Percentiles rank a stretch among this genome's conserved stretches.
phyloP scores from a whole-genome alignment of 2,329 filamentous ascomycete genomes.

The Ophiostoma piceae region DNA sequence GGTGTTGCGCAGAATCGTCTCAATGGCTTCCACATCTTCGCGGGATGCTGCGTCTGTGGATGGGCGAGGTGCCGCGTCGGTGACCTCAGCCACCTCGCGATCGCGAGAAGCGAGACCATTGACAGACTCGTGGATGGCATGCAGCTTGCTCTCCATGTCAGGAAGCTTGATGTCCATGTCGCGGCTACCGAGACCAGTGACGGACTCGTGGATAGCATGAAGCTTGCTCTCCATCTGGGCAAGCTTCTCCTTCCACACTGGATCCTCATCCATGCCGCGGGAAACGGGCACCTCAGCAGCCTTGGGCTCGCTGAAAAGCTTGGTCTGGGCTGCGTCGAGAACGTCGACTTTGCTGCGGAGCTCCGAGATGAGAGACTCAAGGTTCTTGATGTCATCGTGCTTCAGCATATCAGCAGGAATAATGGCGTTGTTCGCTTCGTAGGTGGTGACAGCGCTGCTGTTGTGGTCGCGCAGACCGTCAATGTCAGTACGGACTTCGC shows the following conservation, averaged over 20 bases:
- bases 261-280: conserved; percentile 19
- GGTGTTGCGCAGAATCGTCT: conserved; percentile 82
- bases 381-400: conserved; percentile 72
- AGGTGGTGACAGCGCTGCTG: conserved; percentile 46
- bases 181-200: conserved; percentile 29
- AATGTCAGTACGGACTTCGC: conserved; percentile 70
- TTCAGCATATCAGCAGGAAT: conserved; percentile 51
- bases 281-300: background rate
- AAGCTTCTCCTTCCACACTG: conserved; percentile 32
- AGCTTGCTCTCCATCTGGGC: conserved; percentile 48
- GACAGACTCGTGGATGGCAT: conserved; percentile 14
- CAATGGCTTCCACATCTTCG: conserved; percentile 85
- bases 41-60: conserved; percentile 55
- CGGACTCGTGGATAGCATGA: conserved; percentile 29
- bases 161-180: conserved; percentile 18
- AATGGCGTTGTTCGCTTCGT: conserved; percentile 47
- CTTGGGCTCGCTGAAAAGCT: conserved; percentile 5
- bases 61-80: conserved; percentile 28
- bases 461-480: conserved; percentile 62
- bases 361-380: conserved; percentile 77
- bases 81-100: background rate
- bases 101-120: background rate
- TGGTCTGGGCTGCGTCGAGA: conserved; percentile 45
- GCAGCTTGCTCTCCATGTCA: conserved; percentile 11
- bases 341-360: conserved; percentile 79